Conservation (phyloP, 768 basidiomycete species). For the Sporobolomyces roseus region DNA sequence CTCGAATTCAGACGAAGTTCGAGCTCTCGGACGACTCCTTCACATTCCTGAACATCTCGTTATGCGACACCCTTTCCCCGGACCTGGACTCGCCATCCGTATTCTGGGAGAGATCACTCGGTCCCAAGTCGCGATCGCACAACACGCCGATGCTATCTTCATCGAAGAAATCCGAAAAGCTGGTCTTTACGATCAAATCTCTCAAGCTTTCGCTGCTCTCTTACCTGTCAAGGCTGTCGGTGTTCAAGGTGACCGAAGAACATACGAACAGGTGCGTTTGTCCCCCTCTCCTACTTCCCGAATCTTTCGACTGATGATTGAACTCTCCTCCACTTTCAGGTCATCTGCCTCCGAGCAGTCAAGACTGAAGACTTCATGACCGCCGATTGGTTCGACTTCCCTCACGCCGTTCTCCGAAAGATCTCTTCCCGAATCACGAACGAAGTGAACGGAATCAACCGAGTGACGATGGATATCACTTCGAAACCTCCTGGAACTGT, state of each 20-base stretch:
- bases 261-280: slow-evolving; percentile 76
- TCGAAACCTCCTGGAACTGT: slow-evolving; percentile 83
- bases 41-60: slow-evolving; percentile 88
- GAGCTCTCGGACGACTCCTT: slow-evolving; percentile 82
- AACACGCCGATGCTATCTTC: slow-evolving; percentile 90
- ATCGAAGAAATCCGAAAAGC: slow-evolving; percentile 96
- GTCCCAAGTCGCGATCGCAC: slow-evolving; percentile 83
- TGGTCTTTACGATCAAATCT: slow-evolving; percentile 84
- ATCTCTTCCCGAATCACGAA: slow-evolving; percentile 97
- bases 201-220: slow-evolving; percentile 93
- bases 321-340: slow-evolving; percentile 51
- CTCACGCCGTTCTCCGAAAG: slow-evolving; percentile 75
- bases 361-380: slow-evolving; percentile 99
- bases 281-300: neutral
- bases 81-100: slow-evolving; percentile 94
- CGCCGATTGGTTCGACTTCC: slow-evolving; percentile 99
- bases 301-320: neutral
- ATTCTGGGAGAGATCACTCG: slow-evolving; percentile 93
- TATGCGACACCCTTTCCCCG: slow-evolving; percentile 96
- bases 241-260: slow-evolving; percentile 93
- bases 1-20: slow-evolving; percentile 76
- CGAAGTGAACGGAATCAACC: slow-evolving; percentile 79
- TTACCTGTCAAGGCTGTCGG: slow-evolving; percentile 95
- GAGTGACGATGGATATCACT: slow-evolving; percentile 65
- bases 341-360: slow-evolving; percentile 90